Conservation (phyloP, 2,329 filamentous ascomycete species). For the Aspergillus clavatus region DNA sequence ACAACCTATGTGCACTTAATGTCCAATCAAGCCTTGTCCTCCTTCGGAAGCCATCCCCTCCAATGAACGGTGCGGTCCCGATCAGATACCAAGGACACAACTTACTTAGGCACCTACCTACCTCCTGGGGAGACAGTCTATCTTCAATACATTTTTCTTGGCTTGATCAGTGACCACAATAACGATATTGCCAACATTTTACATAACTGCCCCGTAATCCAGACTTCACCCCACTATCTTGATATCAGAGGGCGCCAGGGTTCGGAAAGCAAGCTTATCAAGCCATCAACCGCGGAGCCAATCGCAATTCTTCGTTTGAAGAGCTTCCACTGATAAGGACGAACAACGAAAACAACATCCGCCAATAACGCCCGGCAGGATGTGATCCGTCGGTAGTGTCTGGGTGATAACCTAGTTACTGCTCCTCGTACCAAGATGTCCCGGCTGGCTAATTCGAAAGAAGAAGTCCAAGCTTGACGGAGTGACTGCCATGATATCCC, state of each 20-base stretch:
- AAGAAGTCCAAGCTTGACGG: not conserved
- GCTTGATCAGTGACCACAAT: not conserved
- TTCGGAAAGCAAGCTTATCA: slow-evolving; percentile 4
- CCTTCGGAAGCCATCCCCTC: too few species aligned
- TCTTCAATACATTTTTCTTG: not conserved
- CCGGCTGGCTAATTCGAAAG: not conserved
- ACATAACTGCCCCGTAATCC: not conserved
- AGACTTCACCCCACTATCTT: not conserved
- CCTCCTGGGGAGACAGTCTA: not conserved
- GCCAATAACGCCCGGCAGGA: slow-evolving; percentile 1
- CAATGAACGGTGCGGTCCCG: too few species aligned
- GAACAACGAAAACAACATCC: slow-evolving; percentile 2
- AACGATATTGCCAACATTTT: not conserved
- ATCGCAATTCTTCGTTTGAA: not conserved
- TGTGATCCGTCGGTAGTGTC: slow-evolving; percentile 1
- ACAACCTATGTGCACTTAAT: too few species aligned
- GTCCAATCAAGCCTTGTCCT: too few species aligned
- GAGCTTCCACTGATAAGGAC: slow-evolving; percentile 5
- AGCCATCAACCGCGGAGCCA: slow-evolving; percentile 1
- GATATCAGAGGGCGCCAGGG: not conserved
- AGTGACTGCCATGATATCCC: not conserved
- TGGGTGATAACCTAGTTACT: slow-evolving; percentile 1
- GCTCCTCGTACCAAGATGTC: too few species aligned
- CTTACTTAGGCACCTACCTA: not conserved
- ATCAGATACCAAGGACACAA: too few species aligned